Evolutionary conservation across 345 rosid species (phyloP).

Genomic region (Salix udensis): DNA sequence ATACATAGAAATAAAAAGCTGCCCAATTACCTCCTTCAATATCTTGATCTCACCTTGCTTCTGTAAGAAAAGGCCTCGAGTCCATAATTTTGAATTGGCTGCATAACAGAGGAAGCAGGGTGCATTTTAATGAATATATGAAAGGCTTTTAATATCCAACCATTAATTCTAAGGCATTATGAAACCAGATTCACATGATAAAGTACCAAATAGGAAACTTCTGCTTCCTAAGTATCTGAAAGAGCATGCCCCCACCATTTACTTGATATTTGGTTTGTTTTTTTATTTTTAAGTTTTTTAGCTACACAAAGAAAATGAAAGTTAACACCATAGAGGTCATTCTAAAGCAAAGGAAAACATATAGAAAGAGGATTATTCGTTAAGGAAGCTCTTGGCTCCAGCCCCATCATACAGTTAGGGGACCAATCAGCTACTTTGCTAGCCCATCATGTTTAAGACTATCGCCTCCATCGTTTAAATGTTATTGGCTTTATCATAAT

Average conservation of each 20-base stretch:
- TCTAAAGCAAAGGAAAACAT: too few relatives aligned
- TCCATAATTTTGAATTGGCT: slow-evolving; percentile 78
- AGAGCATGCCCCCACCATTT: not conserved
- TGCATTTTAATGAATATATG: slow-evolving; percentile 1
- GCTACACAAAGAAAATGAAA: too few relatives aligned
- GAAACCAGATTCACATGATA: not conserved
- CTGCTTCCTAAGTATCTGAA: not conserved
- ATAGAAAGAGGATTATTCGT: too few relatives aligned
- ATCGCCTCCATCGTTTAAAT: too few relatives aligned
- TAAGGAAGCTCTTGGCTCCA: too few relatives aligned
- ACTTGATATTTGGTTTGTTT: too few relatives aligned
- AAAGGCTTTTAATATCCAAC: not conserved
- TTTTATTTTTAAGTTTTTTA: too few relatives aligned
- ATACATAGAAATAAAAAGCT: slow-evolving; percentile 7
- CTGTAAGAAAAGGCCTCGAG: slow-evolving; percentile 60
- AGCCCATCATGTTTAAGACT: too few relatives aligned
- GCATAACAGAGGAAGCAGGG: slow-evolving; percentile 21
- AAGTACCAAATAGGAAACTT: not conserved
- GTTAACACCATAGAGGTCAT: too few relatives aligned
- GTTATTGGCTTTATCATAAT: too few relatives aligned
- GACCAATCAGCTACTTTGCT: too few relatives aligned
- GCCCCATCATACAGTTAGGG: too few relatives aligned
- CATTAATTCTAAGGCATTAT: not conserved
- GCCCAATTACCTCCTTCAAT: slow-evolving; percentile 61
- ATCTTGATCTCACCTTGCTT: slow-evolving; percentile 21